These are phyloP conservation scores for Starmerella asiatica DNA, from an alignment of 805 yeast species.

Conservation along the genomic window DNA sequence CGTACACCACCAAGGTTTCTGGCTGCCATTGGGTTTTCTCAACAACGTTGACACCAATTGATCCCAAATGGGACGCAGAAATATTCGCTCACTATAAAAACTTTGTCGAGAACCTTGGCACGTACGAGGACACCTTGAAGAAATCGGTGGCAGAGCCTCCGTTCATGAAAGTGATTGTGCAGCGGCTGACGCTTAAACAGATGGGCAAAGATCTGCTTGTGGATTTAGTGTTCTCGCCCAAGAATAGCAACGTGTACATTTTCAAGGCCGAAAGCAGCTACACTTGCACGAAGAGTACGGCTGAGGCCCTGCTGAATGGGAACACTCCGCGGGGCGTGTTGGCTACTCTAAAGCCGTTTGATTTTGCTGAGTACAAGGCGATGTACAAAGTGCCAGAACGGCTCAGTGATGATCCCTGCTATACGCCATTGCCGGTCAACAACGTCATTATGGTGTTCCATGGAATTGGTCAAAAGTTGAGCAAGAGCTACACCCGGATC, in stretches of 20 bases:
- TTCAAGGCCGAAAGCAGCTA: constrained; percentile 14
- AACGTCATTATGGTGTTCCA: constrained; percentile 73
- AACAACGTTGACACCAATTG: constrained; percentile 26
- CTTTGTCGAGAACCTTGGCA: constrained; percentile 19
- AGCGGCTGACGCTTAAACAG: constrained; percentile 18
- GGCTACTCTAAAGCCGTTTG: constrained; percentile 20
- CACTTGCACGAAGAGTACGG: constrained; percentile 7
- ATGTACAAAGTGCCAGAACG: constrained; percentile 21
- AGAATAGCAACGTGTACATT: constrained; percentile 16
- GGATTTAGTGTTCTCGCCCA: constrained; percentile 24
- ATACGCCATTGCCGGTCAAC: constrained; percentile 32
- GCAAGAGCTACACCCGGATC: constrained; percentile 62
- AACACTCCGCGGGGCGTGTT: constrained; percentile 10
- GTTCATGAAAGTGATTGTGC: constrained; percentile 19
- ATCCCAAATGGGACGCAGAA: constrained; percentile 23
- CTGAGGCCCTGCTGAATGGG: constrained; percentile 10
- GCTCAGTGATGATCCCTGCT: constrained; percentile 20
- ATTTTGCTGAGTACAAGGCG: constrained; percentile 25
- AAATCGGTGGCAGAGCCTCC: constrained; percentile 22
- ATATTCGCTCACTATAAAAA: constrained; percentile 22
- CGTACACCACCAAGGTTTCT: constrained; percentile 25
- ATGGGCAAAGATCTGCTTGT: constrained; percentile 12
- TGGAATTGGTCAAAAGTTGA: constrained; percentile 87
- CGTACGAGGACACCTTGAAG: constrained; percentile 9
- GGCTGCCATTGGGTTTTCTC: constrained; percentile 30